These are phyloP conservation scores for Ambrosiella xylebori DNA, from an alignment of 2,329 filamentous ascomycete species.

Conservation along the genomic window DNA sequence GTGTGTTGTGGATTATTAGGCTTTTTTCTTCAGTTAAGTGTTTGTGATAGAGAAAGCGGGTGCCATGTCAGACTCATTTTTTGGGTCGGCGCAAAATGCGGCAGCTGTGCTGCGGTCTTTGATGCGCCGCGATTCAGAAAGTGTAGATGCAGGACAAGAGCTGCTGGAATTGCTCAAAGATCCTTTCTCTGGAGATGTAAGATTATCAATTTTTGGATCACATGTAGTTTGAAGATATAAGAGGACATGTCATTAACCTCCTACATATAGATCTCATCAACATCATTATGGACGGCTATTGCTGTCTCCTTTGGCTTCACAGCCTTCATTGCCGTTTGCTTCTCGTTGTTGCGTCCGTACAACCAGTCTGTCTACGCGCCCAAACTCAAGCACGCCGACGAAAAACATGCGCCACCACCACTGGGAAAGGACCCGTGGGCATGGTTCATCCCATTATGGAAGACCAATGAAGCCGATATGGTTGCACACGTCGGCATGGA, in stretches of 20 bases:
- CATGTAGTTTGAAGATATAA: not conserved
- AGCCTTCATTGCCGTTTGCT: slow-evolving; percentile 54
- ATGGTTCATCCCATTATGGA: slow-evolving; percentile 67
- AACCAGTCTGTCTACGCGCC: slow-evolving; percentile 89
- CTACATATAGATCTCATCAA: slow-evolving; percentile 13
- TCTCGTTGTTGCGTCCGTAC: slow-evolving; percentile 80
- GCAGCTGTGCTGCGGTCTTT: slow-evolving; percentile 2
- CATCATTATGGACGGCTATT: slow-evolving; percentile 62
- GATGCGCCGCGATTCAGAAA: slow-evolving; percentile 8
- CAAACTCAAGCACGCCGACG: slow-evolving; percentile 80
- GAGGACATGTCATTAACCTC: slow-evolving; percentile 3
- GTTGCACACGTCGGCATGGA: slow-evolving; percentile 79
- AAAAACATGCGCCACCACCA: slow-evolving; percentile 72
- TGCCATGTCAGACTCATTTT: not conserved
- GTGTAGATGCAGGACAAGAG: slow-evolving; percentile 23
- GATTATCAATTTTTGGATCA: slow-evolving; percentile 5
- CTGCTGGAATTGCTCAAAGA: slow-evolving; percentile 32
- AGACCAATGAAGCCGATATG: slow-evolving; percentile 58
- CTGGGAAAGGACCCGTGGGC: slow-evolving; percentile 75
- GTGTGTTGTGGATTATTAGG: slow-evolving; percentile 5
- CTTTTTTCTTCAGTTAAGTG: slow-evolving; percentile 5
- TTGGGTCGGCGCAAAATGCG: not conserved
- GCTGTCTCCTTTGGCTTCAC: slow-evolving; percentile 66
- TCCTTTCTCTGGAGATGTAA: slow-evolving; percentile 32
- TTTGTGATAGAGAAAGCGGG: slow-evolving; percentile 1